Base-by-base conservation (phyloP, 2,329 filamentous ascomycete species). In the Aspergillus sergii region DNA sequence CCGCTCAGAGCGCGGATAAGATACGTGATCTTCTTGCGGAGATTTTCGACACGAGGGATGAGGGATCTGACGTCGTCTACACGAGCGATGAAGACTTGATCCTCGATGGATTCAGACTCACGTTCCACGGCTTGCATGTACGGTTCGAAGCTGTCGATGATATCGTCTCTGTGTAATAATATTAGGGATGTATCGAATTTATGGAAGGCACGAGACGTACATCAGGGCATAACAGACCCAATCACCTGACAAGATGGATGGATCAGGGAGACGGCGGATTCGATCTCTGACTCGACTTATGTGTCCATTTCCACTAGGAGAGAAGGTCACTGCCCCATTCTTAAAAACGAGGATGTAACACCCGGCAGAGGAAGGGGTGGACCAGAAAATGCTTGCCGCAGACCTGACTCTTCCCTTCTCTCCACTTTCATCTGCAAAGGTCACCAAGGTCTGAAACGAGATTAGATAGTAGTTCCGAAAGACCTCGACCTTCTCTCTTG, bases 191-290 rank as follows among this genome's bases (percentile, higher is more conserved):
- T 39, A 14, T 21, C 16, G 9, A 11, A 12, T 55, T 26, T 64
- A 12, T 16, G 19, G 8, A 55, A 55, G 10, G 57, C 14, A 14
- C 10, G 46, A 21, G 2, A 80, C 89, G 82, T 83, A 93, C 90
- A 98, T 97, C 69, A 99, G 83, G 39, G 95, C 95, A 76, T 99
- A 99, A 81, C 95, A 98, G 71, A 98, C 94, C 94, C 95, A 99
- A 79, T 98, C 95, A 69, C 93, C 93, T 72, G 92, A 95, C 46
- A 98, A 83, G 64, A 93, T 89, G 69, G 97, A 89, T 70, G 96
- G 97, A 74, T 98, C 94, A 73, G 96, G 93, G 62, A 98, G 84
- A 68, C 91, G 90, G 14, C 91, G 89, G 70, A 98, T 97, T 72
- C 95, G 89, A 81, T 91, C 92, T 67, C 94, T 88, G 11, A 98